Conservation (phyloP, 2,329 filamentous ascomycete species). For the Harringtonia lauricola region DNA sequence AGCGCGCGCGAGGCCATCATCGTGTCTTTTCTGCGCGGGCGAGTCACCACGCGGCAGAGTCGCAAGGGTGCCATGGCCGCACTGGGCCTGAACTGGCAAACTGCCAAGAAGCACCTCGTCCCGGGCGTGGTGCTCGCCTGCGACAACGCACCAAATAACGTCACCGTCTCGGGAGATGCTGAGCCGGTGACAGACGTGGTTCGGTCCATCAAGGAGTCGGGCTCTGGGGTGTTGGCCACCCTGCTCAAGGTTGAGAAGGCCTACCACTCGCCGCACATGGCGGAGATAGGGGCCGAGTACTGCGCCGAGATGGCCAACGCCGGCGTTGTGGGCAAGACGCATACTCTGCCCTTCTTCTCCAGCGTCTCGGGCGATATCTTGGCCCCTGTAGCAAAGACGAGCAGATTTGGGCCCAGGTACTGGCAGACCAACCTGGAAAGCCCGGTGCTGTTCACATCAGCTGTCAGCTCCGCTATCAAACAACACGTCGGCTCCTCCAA, state of each 20-base stretch:
- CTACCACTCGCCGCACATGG: constrained; percentile 30
- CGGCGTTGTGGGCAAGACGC: no score
- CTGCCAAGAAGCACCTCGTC: constrained; percentile 1
- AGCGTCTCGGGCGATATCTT: constrained; percentile 8
- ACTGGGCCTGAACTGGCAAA: constrained; percentile 5
- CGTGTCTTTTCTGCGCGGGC: constrained; percentile 11
- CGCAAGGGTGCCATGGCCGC: constrained; percentile 10
- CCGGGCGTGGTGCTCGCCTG: background rate
- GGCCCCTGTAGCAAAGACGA: no score
- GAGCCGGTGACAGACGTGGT: constrained; percentile 16
- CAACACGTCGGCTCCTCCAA: no score
- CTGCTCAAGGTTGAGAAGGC: constrained; percentile 26
- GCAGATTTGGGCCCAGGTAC: no score
- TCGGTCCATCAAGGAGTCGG: constrained; percentile 13
- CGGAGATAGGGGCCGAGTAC: background rate
- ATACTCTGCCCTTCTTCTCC: background rate
- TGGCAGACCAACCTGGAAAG: no score
- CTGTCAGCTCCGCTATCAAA: no score
- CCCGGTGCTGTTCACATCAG: no score
- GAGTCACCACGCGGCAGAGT: background rate
- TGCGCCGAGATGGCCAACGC: background rate
- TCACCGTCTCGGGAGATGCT: constrained; percentile 14
- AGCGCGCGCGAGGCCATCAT: constrained; percentile 5
- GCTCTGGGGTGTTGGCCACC: constrained; percentile 17
- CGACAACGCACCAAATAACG: background rate